Base-by-base conservation (phyloP, 345 rosid genomes). In the Hibiscus tridactylites region DNA sequence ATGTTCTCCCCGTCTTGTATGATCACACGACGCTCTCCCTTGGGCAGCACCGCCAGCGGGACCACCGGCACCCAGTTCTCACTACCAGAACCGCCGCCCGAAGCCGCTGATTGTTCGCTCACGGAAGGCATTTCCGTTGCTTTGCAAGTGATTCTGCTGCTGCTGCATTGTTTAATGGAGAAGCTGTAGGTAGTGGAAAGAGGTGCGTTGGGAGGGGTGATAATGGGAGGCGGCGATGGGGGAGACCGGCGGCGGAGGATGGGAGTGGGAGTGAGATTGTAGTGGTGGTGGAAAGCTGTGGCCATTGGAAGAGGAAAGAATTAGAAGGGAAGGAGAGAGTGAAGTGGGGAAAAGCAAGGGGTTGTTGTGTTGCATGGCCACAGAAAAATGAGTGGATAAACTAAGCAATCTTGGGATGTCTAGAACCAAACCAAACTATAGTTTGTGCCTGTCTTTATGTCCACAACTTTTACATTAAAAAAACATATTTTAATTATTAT, bases 21-120 rank as follows among this genome's bases (percentile, higher is more conserved):
- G 6, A 91, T 92, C 75, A 94, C 95, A 3, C 97, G 78, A 69
- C 98, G 80, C 79, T 94, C 98, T 15, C 97, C 98, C 76, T 79
- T 91, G 5, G 98, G 97, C 42, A 91, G 90, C 66, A 96, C 96
- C 46, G 95, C 62, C 73, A 94, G 61, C 16, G 97, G 96, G 42
- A 94, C 97, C 63, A 94, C 98, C 33, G 96, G 96, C n/a, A 91
- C 88, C 98, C 98, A 91, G 67, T 85, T 91, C 9, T 74, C 76
- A 35, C 73, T 74, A 33, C 77, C 59, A 52, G 19, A 16, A n/a
- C 59, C 84, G 6, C 77, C 66, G 26, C 81, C 79, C 9, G 85
- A 71, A 17, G 83, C 81, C 39, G 79, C 72, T 3, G 82, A 77
- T 19, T 70, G 86, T 67, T 83, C 87, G 1, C 85, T 19, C 6